Conservation (phyloP, 2,329 filamentous ascomycete genomes). For the Neospermospora avenae region DNA sequence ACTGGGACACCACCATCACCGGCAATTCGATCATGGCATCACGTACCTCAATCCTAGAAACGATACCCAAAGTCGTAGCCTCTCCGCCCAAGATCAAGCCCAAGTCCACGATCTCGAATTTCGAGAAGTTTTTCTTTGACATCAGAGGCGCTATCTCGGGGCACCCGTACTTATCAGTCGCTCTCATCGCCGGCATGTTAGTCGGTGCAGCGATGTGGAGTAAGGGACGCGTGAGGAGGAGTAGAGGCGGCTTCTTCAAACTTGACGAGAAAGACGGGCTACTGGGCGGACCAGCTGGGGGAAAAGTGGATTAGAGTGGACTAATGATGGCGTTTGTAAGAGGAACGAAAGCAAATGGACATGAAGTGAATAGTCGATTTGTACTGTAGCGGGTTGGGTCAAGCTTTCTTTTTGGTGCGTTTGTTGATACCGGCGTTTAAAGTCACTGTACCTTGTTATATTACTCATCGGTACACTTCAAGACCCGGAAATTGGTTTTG, state of each 20-base stretch:
- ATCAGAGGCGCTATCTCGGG: conserved; percentile 56
- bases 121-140: conserved; percentile 70
- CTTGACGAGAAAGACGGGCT: conserved; percentile 66
- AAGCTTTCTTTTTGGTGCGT: conserved; percentile 10
- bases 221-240: conserved; percentile 51
- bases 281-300: conserved; percentile 50
- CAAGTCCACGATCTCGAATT: conserved; percentile 71
- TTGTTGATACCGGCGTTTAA: not conserved
- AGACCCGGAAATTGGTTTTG: not conserved
- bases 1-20: conserved; percentile 90
- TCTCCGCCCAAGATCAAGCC: conserved; percentile 62
- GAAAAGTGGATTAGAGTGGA: conserved; percentile 47
- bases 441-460: not conserved
- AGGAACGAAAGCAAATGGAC: not conserved
- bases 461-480: not conserved
- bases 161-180: conserved; percentile 56
- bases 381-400: conserved; percentile 21
- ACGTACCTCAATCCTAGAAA: conserved; percentile 46
- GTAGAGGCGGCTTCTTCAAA: conserved; percentile 57
- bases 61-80: conserved; percentile 47
- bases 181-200: conserved; percentile 54
- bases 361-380: not conserved
- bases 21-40: conserved; percentile 88
- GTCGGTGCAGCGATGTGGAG: conserved; percentile 52
- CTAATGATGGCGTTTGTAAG: conserved; percentile 3